These are phyloP conservation scores for Nymphaea thermarum DNA, from an alignment of 164 flowering plant species.

Conservation along the genomic window DNA sequence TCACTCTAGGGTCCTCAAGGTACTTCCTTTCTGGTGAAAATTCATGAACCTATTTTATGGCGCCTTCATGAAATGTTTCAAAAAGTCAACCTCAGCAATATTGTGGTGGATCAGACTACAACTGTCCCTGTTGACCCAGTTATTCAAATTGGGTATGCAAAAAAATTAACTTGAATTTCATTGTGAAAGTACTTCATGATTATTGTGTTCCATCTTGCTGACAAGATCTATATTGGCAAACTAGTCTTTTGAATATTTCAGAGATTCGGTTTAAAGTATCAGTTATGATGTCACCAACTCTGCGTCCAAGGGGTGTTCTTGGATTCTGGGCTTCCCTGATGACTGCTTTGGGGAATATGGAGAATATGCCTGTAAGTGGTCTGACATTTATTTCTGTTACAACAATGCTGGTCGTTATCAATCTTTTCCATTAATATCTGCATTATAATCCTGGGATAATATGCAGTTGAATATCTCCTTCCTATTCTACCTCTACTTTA, in stretches of 20 bases:
- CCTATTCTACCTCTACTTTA: too few species aligned
- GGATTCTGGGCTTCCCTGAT: conserved; percentile 98
- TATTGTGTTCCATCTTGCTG: conserved; percentile 4
- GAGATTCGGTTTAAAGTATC: conserved; percentile 87
- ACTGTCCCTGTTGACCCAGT: conserved; percentile 93
- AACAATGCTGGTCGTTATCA: too few species aligned
- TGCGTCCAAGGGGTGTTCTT: conserved; percentile 95
- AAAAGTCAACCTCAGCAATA: conserved; percentile 51
- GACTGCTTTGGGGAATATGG: conserved; percentile 99
- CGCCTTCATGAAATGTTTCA: conserved; percentile 96
- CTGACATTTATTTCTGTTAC: not conserved
- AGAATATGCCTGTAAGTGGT: conserved; percentile 83
- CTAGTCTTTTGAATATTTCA: conserved; percentile 77
- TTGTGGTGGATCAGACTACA: conserved; percentile 38
- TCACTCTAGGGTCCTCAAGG: conserved; percentile 71
- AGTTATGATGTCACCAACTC: conserved; percentile 97
- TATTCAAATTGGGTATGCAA: conserved; percentile 76
- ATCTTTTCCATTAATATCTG: too few species aligned
- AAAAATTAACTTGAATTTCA: not conserved
- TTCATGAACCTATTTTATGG: conserved; percentile 99
- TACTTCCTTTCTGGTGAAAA: conserved; percentile 65
- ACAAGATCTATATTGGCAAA: conserved; percentile 6
- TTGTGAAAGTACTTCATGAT: conserved; percentile 1
- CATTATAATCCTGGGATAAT: too few species aligned
- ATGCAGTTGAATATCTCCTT: not conserved